Percentiles rank a stretch among this genome's conserved stretches.
phyloP scores from a whole-genome alignment of 192 early-diverging fungal genomes.

The Coemansia sp. region DNA sequence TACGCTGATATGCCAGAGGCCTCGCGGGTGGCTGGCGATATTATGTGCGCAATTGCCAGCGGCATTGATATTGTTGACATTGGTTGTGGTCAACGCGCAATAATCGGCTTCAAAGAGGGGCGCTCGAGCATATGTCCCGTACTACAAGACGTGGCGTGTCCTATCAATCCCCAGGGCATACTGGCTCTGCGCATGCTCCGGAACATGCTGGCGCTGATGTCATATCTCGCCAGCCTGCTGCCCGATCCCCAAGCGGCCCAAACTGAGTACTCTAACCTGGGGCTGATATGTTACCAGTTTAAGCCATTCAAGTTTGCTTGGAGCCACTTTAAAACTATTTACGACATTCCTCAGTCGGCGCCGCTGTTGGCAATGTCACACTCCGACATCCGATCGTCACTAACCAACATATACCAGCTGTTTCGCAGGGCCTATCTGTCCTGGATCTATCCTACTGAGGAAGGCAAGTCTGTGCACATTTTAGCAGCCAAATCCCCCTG shows the following conservation, averaged over 20 bases:
- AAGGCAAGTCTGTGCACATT: constrained; percentile 13
- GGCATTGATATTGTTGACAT: constrained; percentile 33
- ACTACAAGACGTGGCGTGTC: constrained; percentile 27
- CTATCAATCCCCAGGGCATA: constrained; percentile 49
- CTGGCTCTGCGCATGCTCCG: constrained; percentile 35
- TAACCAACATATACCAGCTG: constrained; percentile 17
- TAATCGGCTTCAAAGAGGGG: constrained; percentile 32
- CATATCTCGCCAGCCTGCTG: constrained; percentile 29
- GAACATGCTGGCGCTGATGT: constrained; percentile 9
- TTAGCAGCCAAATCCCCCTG: not conserved
- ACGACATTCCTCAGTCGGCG: constrained; percentile 23
- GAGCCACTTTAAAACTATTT: not conserved
- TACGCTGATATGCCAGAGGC: constrained; percentile 43
- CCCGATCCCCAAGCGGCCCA: constrained; percentile 28
- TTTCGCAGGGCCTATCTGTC: constrained; percentile 35
- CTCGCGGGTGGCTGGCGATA: constrained; percentile 26
- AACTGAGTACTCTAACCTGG: constrained; percentile 16
- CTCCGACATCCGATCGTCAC: constrained; percentile 12
- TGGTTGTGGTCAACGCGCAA: constrained; percentile 44
- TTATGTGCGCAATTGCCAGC: constrained; percentile 42
- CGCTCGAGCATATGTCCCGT: constrained; percentile 42
- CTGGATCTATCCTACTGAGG: constrained; percentile 33
- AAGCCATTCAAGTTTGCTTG: constrained; percentile 17
- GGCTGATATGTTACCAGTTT: constrained; percentile 9
- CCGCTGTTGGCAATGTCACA: constrained; percentile 23